Evolutionary conservation across 345 rosid genomes (phyloP).

Genomic region (Bruguiera parviflora): DNA sequence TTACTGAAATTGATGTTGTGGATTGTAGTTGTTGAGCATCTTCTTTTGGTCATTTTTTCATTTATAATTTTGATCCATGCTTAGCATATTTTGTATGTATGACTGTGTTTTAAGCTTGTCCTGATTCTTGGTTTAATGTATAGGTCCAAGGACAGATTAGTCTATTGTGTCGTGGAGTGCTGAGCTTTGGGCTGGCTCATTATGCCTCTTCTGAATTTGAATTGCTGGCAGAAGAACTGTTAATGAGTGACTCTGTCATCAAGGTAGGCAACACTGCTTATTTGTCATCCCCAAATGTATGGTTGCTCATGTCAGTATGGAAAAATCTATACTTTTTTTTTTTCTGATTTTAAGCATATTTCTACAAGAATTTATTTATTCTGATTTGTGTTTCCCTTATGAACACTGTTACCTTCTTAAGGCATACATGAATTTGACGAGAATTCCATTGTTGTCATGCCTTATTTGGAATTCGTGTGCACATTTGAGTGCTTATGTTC

Average conservation of each 20-base stretch:
- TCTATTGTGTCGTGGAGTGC: conserved; percentile 58
- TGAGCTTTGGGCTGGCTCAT: conserved; percentile 92
- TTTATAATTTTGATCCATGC: background rate
- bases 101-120: conserved; percentile 15
- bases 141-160: conserved; percentile 98
- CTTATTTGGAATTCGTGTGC: conserved; percentile 7
- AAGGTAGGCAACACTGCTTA: conserved; percentile 44
- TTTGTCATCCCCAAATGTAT: background rate
- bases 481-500: no score
- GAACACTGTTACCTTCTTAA: background rate
- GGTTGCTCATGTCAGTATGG: background rate
- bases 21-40: background rate
- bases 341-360: background rate
- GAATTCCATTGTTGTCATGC: background rate
- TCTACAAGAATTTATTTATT: background rate
- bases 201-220: conserved; percentile 94
- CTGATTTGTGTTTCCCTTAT: no score
- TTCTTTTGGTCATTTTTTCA: background rate
- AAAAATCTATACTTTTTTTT: background rate
- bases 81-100: background rate
- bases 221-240: conserved; percentile 87
- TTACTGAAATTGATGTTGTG: background rate
- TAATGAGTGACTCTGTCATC: conserved; percentile 92
- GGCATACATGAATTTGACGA: background rate
- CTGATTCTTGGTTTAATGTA: conserved; percentile 21